phyloP scores from a whole-genome alignment of 306 rosid genomes.

The Rosa persica region DNA sequence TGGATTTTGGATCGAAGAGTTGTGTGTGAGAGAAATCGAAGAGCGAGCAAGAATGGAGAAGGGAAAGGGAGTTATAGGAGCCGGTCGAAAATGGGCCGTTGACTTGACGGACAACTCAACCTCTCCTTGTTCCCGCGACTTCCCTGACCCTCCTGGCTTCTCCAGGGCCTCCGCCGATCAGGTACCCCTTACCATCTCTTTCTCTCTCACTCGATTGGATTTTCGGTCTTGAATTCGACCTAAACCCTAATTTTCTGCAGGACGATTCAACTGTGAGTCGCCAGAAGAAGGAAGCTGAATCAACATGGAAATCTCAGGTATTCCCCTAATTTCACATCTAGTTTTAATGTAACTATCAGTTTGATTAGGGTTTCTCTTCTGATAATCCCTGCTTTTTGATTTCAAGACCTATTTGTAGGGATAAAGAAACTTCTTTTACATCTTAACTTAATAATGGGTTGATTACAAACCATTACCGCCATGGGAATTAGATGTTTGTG shows the following conservation, averaged over 20 bases:
- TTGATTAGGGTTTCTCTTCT: neutral
- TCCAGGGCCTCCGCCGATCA: slow-evolving; percentile 85
- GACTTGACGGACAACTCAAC: slow-evolving; percentile 75
- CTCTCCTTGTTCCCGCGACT: slow-evolving; percentile 57
- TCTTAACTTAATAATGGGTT: neutral
- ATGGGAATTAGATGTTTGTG: neutral
- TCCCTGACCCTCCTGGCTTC: slow-evolving; percentile 92
- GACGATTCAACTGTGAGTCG: slow-evolving; percentile 92
- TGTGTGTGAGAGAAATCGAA: no score
- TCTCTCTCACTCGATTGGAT: neutral
- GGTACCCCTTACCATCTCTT: slow-evolving; percentile 23
- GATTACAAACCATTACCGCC: neutral
- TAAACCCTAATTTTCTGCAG: slow-evolving; percentile 20
- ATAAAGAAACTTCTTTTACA: neutral
- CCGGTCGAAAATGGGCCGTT: slow-evolving; percentile 88
- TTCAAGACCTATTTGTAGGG: neutral
- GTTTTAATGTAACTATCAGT: neutral
- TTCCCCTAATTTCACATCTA: neutral
- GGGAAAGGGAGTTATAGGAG: slow-evolving; percentile 78
- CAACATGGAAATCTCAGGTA: slow-evolving; percentile 94
- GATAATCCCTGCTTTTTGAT: neutral
- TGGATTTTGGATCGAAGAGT: neutral
- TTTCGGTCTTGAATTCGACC: neutral
- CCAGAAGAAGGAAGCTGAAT: slow-evolving; percentile 94
- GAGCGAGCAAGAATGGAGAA: slow-evolving; percentile 56